Evolutionary conservation across 1,284 basidiomycete species (phyloP), one percentile per base, ranked within the genome.

Genomic region (Heimioporus retisporus): DNA sequence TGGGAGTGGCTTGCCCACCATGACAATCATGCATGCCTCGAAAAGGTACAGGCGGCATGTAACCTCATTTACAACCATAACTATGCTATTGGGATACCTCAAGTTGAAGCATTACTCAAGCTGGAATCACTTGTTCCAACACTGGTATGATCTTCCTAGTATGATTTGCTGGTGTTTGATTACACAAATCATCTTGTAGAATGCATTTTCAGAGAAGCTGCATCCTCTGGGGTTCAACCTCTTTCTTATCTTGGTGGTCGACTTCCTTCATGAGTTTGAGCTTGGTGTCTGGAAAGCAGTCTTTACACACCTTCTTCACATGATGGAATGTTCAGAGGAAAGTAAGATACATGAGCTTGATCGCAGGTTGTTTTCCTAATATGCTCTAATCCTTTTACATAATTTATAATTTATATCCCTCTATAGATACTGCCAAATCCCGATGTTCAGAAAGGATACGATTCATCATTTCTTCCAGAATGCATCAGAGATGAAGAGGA

Each of bases 401-500:
- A 5, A 50, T 50, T 50, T 46, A 6, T 46, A n/a, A n/a, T n/a
- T n/a, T n/a, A n/a, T n/a, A n/a, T n/a, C n/a, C 21, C 11, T 14
- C 15, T 46, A 46, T 46, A 65, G 64, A 10, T 65, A n/a, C 46
- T 42, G 55, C 2, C 46, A 65, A 25, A 50, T 65, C 6, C 71
- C 76, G 8, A 67, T 70, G 7, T 80, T 79, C 65, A 76, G 77
- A 2, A 42, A 13, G 13, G 54, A 42, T 21, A 66, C 68, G 1
- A 63, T 69, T 31, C 23, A 56, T 21, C 31, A n/a, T 18, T 69
- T 69, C 50, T 11, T 23, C 18, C 58, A 35, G 2, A 78, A 80
- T 62, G 60, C 67, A 0, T 79, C 75, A 7, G 77, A 75, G 55
- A 74, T 79, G 74, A 77, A 75, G 60, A 74, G 70, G 48, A 48